These are phyloP conservation scores for Salvia rosmarinus DNA, from an alignment of 257 asterid genomes.

Conservation along the genomic window DNA sequence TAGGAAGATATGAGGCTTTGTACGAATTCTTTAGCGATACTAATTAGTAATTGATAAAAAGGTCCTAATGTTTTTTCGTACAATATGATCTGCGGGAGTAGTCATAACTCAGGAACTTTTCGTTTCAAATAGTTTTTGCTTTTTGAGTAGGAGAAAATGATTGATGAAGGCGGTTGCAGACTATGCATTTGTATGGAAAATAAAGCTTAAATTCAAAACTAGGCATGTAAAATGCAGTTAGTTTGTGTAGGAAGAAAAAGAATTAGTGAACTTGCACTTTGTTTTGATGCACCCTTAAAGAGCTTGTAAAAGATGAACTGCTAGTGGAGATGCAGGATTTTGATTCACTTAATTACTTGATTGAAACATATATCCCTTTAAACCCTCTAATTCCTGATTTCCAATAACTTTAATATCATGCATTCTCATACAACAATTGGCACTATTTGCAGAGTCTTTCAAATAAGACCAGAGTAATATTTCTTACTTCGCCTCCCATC, in stretches of 20 bases:
- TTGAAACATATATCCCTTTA: neutral
- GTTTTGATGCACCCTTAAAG: neutral
- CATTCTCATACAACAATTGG: constrained; percentile 14
- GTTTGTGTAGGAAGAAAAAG: neutral
- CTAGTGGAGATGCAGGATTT: constrained; percentile 9
- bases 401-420: neutral
- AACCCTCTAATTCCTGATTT: neutral
- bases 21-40: neutral
- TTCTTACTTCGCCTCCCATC: constrained; percentile 66
- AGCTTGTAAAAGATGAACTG: neutral
- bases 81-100: neutral
- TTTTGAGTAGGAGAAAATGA: neutral
- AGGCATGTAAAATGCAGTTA: neutral
- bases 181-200: neutral
- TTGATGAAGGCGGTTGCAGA: neutral
- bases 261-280: neutral
- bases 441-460: constrained; percentile 60
- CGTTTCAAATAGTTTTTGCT: neutral
- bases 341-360: neutral
- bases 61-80: neutral
- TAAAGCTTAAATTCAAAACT: neutral
- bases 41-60: neutral
- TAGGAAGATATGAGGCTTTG: neutral
- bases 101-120: constrained; percentile 2
- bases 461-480: constrained; percentile 50